phyloP scores from a whole-genome alignment of 1,284 basidiomycete genomes.

The Phellinidium pouzarii region DNA sequence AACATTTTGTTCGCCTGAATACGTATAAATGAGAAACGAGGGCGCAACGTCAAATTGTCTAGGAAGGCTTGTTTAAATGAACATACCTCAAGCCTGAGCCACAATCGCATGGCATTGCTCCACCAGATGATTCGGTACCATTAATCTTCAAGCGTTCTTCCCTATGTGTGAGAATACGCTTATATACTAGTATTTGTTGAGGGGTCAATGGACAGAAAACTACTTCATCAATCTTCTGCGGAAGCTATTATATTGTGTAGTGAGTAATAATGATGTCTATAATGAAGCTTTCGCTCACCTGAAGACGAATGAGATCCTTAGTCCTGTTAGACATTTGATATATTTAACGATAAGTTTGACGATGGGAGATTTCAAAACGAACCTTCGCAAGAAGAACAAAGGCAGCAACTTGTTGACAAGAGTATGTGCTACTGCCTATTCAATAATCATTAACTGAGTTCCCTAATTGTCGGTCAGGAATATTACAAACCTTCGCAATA shows the following conservation, averaged over 20 bases:
- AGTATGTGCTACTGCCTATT: conserved; percentile 46
- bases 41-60: too few relatives aligned
- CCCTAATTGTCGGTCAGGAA: background rate
- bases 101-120: conserved; percentile 70
- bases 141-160: conserved; percentile 35
- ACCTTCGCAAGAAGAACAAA: conserved; percentile 72
- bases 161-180: conserved; percentile 61
- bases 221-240: conserved; percentile 78
- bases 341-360: background rate
- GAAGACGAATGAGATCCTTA: conserved; percentile 72
- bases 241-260: conserved; percentile 43
- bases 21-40: conserved; percentile 7
- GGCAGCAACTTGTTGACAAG: conserved; percentile 66
- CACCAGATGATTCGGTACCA: conserved; percentile 32
- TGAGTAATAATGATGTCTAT: background rate
- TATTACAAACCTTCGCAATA: conserved; percentile 21
- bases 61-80: too few relatives aligned
- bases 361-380: conserved; percentile 15
- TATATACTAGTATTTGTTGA: conserved; percentile 66
- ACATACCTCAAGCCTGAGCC: conserved; percentile 48
- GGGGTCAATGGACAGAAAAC: conserved; percentile 80
- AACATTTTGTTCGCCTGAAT: conserved; percentile 57
- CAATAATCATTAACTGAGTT: background rate
- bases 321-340: conserved; percentile 41
- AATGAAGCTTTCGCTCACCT: conserved; percentile 32